A percentile compares a stretch with the other conserved stretches of the same genome.
These are phyloP conservation scores for Sambucus nigra DNA, from an alignment of 129 eudicot species.

Conservation along the genomic window DNA sequence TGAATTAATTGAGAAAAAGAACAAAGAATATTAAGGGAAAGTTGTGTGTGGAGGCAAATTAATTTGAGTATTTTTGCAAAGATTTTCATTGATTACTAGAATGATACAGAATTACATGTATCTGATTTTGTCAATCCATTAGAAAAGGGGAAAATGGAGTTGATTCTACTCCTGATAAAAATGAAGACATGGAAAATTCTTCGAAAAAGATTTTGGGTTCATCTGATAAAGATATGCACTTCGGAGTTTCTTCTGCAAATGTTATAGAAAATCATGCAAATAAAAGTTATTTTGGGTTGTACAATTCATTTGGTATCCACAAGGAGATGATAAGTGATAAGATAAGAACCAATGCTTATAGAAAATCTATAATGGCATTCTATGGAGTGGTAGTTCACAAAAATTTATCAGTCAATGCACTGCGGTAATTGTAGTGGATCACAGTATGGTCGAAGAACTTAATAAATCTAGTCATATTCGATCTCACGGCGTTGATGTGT, in stretches of 20 bases:
- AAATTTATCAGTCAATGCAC: constrained; percentile 9
- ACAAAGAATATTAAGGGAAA: too few relatives aligned
- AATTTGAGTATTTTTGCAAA: constrained; percentile 19
- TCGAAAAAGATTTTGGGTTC: constrained; percentile 4
- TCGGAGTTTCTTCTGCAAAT: constrained; percentile 11
- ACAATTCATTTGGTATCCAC: constrained; percentile 83
- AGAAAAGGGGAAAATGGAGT: constrained; percentile 26
- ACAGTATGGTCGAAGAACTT: constrained; percentile 89
- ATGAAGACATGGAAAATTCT: constrained; percentile 6
- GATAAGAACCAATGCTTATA: too few relatives aligned
- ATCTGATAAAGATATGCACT: constrained; percentile 8
- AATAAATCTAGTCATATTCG: constrained; percentile 31
- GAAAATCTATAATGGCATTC: constrained; percentile 51
- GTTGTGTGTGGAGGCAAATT: too few relatives aligned
- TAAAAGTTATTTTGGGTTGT: constrained; percentile 68
- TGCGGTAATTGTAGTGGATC: constrained; percentile 57
- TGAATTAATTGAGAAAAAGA: too few relatives aligned
- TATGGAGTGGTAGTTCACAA: constrained; percentile 23
- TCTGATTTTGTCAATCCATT: constrained; percentile 10
- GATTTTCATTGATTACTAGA: constrained; percentile 24
- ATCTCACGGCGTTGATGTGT: constrained; percentile 72
- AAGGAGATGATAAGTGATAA: constrained; percentile 94
- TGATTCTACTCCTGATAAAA: constrained; percentile 17
- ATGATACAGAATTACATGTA: constrained; percentile 10
- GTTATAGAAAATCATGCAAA: constrained; percentile 39